Evolutionary conservation across 345 rosid species (phyloP).

Genomic region (Populus alba): DNA sequence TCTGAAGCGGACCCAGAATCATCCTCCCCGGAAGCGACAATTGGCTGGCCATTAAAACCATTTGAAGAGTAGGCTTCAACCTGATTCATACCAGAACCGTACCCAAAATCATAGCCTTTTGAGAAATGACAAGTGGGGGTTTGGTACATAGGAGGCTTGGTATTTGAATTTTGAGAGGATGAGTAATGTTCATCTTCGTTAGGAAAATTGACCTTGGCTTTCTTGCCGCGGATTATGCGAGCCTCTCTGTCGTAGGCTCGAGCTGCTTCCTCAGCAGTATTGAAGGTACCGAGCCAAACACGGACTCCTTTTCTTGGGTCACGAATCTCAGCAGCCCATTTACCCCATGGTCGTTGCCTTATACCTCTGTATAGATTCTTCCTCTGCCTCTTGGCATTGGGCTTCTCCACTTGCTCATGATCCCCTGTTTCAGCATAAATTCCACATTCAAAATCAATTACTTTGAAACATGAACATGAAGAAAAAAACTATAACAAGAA

Average conservation of each 20-base stretch:
- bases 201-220: slow-evolving; percentile 87
- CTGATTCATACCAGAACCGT: slow-evolving; percentile 39
- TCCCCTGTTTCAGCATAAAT: slow-evolving; percentile 32
- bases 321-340: slow-evolving; percentile 98
- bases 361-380: slow-evolving; percentile 84
- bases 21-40: slow-evolving; percentile 28
- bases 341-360: slow-evolving; percentile 95
- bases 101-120: slow-evolving; percentile 16
- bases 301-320: slow-evolving; percentile 91
- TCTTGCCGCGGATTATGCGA: slow-evolving; percentile 74
- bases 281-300: slow-evolving; percentile 93
- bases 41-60: slow-evolving; percentile 13
- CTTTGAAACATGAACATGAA: neutral
- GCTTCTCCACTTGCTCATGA: slow-evolving; percentile 37
- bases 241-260: slow-evolving; percentile 87
- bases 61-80: slow-evolving; percentile 10
- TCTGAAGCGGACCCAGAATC: slow-evolving; percentile 28
- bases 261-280: slow-evolving; percentile 90
- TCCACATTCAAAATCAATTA: slow-evolving; percentile 11
- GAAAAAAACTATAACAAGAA: neutral
- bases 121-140: neutral
- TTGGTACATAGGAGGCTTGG: slow-evolving; percentile 1
- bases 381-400: slow-evolving; percentile 53
- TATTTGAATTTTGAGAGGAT: neutral
- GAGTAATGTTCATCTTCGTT: slow-evolving; percentile 41